These are phyloP conservation scores for Neonectria sp. DNA, from an alignment of 2,329 filamentous ascomycete species.

Conservation along the genomic window DNA sequence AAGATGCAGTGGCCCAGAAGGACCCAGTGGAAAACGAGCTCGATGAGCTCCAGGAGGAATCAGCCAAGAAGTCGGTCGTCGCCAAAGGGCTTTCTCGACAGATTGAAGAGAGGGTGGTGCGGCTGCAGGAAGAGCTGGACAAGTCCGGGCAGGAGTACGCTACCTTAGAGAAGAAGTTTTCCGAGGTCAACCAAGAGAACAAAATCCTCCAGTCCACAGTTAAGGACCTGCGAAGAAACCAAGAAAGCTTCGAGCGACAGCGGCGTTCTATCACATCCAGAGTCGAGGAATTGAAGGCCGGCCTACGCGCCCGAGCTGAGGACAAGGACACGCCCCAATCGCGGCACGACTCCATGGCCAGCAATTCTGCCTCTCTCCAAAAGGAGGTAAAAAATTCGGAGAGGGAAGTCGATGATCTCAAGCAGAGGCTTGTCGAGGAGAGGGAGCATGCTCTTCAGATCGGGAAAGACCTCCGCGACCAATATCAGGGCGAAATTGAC, in stretches of 20 bases:
- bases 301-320: slow-evolving; percentile 71
- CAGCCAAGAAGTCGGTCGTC: slow-evolving; percentile 83
- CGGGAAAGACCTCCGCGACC: slow-evolving; percentile 70
- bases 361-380: slow-evolving; percentile 78
- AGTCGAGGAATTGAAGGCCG: slow-evolving; percentile 70
- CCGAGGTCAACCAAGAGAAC: slow-evolving; percentile 63
- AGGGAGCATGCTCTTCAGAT: slow-evolving; percentile 71
- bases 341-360: slow-evolving; percentile 76
- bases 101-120: slow-evolving; percentile 78
- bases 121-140: slow-evolving; percentile 77
- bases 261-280: slow-evolving; percentile 61
- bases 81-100: slow-evolving; percentile 83
- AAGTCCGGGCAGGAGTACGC: slow-evolving; percentile 64
- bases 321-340: slow-evolving; percentile 80
- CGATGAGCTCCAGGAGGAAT: slow-evolving; percentile 80
- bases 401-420: slow-evolving; percentile 62
- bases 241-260: slow-evolving; percentile 49
- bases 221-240: slow-evolving; percentile 57
- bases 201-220: slow-evolving; percentile 61
- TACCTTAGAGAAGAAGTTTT: slow-evolving; percentile 66
- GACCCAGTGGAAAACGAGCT: slow-evolving; percentile 72
- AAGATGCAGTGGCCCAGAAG: slow-evolving; percentile 68
- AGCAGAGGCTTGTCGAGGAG: slow-evolving; percentile 66
- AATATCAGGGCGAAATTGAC: slow-evolving; percentile 63
- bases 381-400: slow-evolving; percentile 70